Percentiles rank a stretch among this genome's conserved stretches.
phyloP scores from a whole-genome alignment of 2,329 filamentous ascomycete genomes.

The Aspergillus versicolor region DNA sequence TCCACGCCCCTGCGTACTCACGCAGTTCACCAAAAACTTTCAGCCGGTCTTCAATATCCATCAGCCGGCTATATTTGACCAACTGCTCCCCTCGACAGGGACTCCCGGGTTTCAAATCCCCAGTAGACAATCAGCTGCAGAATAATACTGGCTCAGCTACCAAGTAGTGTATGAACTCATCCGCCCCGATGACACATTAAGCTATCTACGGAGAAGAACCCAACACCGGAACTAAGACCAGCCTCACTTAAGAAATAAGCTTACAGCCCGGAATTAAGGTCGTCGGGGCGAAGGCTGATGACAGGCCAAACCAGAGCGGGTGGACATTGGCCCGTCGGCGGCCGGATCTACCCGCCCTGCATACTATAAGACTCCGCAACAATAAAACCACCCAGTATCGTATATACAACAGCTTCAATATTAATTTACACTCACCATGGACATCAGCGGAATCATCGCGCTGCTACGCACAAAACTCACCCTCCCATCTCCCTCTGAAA shows the following conservation, averaged over 20 bases:
- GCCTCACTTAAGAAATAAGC: too few relatives aligned
- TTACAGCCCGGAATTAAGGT: too few relatives aligned
- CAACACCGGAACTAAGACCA: too few relatives aligned
- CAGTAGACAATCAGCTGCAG: background rate
- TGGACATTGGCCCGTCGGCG: background rate
- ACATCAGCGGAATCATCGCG: background rate
- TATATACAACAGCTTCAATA: background rate
- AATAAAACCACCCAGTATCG: background rate
- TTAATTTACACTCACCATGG: background rate
- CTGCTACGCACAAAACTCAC: background rate
- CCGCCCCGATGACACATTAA: too few relatives aligned
- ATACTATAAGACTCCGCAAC: background rate
- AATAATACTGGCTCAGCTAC: too few relatives aligned
- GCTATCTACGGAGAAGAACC: too few relatives aligned
- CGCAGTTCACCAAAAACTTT: background rate
- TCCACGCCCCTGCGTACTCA: background rate
- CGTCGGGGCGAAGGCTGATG: too few relatives aligned
- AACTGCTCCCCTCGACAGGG: background rate
- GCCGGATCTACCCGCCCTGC: background rate
- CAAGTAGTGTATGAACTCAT: too few relatives aligned
- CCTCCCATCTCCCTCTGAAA: background rate
- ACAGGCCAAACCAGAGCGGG: background rate
- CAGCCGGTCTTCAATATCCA: background rate
- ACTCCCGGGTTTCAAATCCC: background rate
- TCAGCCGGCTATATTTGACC: background rate